Base-by-base conservation (phyloP, 192 early-diverging fungal species). In the Entomortierella chlamydospora region DNA sequence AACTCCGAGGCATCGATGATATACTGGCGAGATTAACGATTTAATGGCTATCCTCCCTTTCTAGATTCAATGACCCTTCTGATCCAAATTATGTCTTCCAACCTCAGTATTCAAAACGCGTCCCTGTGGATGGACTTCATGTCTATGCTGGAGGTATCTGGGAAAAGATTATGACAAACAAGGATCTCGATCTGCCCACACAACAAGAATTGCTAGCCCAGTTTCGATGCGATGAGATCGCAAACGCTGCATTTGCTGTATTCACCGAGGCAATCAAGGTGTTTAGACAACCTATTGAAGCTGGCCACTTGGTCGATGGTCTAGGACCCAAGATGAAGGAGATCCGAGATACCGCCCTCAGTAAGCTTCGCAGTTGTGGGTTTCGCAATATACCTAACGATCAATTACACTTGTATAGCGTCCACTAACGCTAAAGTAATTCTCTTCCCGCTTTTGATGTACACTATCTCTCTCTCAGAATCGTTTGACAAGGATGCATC, bases 191-290 rank as follows among this genome's bases (percentile, higher is more conserved):
- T 83, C 84, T 99, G 41, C 98, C 98, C 2, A 98, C 97, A 5
- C 98, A 99, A 80, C 97, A 98, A 85, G 94, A 98, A 83, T 82
- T 99, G 41, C 84, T 99, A 56, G 98, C 98, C n/a, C 96, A 98
- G 85, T 98, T 95, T 81, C 91, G 98, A 43, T 99, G 98, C 81
- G 98, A 99, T 58, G 98, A 99, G 82, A 98, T 99, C 78, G 89
- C 93, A 17, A 88, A 64, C 73, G 84, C 83, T 0, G 93, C 90
- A 0, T 91, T 94, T 79, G 87, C 85, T 1, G 81, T 76, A 2
- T 98, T 98, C 68, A 65, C 71, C 9, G 84, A 83, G 28, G 76
- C 84, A 2, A 81, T 95, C 31, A 88, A 87, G 37, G 63, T 57
- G 15, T 83, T 93, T 58, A 88, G 88, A 43, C 85, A 84, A 25